phyloP scores from a whole-genome alignment of 129 eudicot genomes.

The Arctium minus region DNA sequence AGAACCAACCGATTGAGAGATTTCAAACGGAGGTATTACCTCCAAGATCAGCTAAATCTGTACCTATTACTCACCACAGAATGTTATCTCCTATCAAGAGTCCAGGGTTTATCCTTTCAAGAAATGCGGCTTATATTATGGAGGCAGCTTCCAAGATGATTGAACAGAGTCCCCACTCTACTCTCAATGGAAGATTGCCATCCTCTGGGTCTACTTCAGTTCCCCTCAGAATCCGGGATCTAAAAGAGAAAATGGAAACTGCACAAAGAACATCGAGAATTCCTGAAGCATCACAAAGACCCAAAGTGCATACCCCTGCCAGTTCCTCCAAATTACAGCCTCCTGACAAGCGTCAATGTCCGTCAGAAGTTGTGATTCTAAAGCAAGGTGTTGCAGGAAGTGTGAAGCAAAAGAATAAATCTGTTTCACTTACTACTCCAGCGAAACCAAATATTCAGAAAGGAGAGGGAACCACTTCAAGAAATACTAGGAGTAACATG shows the following conservation, averaged over 20 bases:
- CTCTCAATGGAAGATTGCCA: constrained; percentile 36
- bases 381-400: constrained; percentile 37
- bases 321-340: constrained; percentile 45
- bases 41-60: constrained; percentile 82
- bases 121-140: constrained; percentile 70
- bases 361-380: constrained; percentile 37
- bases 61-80: constrained; percentile 65
- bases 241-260: constrained; percentile 76
- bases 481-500: constrained; percentile 37
- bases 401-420: constrained; percentile 53
- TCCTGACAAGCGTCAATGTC: constrained; percentile 38
- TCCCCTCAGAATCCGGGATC: constrained; percentile 57
- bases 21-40: constrained; percentile 89
- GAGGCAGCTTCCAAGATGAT: constrained; percentile 83
- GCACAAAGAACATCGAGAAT: constrained; percentile 43
- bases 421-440: constrained; percentile 45
- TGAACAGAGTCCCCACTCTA: constrained; percentile 69
- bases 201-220: constrained; percentile 56
- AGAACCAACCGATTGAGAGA: constrained; percentile 74
- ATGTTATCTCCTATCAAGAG: constrained; percentile 92
- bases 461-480: constrained; percentile 45
- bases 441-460: constrained; percentile 46
- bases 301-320: constrained; percentile 29
- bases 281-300: constrained; percentile 40
- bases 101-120: constrained; percentile 83